phyloP scores from a whole-genome alignment of 306 rosid genomes.

The Parietaria judaica region DNA sequence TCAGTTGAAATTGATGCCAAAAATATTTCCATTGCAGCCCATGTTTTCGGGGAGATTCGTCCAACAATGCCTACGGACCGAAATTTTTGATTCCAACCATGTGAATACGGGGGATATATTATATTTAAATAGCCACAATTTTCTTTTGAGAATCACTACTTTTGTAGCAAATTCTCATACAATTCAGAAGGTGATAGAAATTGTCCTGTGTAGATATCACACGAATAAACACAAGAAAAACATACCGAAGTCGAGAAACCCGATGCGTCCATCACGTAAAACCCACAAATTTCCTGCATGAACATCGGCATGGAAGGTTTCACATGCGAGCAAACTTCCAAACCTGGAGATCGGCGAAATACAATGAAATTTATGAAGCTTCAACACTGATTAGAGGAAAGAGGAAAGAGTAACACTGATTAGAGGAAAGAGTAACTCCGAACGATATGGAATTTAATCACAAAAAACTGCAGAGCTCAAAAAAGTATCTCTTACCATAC shows the following conservation, averaged over 20 bases:
- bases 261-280: conserved; percentile 91
- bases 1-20: conserved; percentile 76
- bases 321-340: conserved; percentile 98
- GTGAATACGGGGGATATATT: background rate
- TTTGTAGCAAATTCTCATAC: too few species aligned
- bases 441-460: background rate
- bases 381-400: conserved; percentile 13
- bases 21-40: conserved; percentile 95
- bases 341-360: conserved; percentile 46
- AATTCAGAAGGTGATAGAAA: background rate
- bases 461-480: background rate
- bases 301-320: conserved; percentile 94
- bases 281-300: conserved; percentile 96
- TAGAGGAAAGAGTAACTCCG: too few species aligned
- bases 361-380: background rate
- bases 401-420: background rate
- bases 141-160: too few species aligned
- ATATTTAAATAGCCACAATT: too few species aligned
- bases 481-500: conserved; percentile 55
- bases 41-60: conserved; percentile 77
- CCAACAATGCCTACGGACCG: conserved; percentile 78
- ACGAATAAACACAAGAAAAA: conserved; percentile 6
- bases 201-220: background rate
- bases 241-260: conserved; percentile 93
- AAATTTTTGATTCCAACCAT: conserved; percentile 4